Conservation (phyloP, 1,284 basidiomycete genomes). For the Marasmius oreades region DNA sequence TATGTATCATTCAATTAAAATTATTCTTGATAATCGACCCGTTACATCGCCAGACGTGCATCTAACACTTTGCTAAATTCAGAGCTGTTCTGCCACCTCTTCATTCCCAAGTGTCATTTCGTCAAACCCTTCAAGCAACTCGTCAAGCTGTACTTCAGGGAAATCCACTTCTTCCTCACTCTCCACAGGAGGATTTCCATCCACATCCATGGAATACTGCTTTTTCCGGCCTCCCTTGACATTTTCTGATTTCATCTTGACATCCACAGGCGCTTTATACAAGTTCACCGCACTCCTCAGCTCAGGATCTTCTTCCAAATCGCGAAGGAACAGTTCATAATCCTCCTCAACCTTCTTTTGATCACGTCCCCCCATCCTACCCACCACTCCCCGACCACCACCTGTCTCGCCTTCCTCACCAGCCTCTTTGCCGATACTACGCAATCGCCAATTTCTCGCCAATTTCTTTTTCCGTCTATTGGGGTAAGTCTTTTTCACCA, state of each 20-base stretch:
- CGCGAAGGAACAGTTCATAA: conserved; percentile 94
- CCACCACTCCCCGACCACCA: conserved; percentile 79
- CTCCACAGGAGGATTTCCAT: conserved; percentile 44
- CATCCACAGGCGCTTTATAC: conserved; percentile 66
- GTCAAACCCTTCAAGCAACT: conserved; percentile 91
- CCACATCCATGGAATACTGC: conserved; percentile 74
- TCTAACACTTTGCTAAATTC: background rate
- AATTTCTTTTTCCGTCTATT: conserved; percentile 90
- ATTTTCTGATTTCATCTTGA: conserved; percentile 42
- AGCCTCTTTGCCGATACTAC: conserved; percentile 92
- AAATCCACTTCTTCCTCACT: conserved; percentile 87
- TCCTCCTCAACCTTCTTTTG: conserved; percentile 94
- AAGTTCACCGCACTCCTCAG: conserved; percentile 87
- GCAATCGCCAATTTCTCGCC: conserved; percentile 84
- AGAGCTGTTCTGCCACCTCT: conserved; percentile 7
- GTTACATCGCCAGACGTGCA: background rate
- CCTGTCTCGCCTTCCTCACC: conserved; percentile 80
- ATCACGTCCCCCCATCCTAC: conserved; percentile 87
- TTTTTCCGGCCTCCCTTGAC: conserved; percentile 45
- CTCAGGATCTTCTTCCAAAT: conserved; percentile 96
- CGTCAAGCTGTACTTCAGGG: conserved; percentile 85
- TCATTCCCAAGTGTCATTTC: conserved; percentile 63
- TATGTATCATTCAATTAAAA: background rate
- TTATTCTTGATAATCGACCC: background rate
- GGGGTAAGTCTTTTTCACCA: conserved; percentile 96